Evolutionary conservation across 139 green algal genomes (phyloP).

Genomic region (Chloropicon primus): DNA sequence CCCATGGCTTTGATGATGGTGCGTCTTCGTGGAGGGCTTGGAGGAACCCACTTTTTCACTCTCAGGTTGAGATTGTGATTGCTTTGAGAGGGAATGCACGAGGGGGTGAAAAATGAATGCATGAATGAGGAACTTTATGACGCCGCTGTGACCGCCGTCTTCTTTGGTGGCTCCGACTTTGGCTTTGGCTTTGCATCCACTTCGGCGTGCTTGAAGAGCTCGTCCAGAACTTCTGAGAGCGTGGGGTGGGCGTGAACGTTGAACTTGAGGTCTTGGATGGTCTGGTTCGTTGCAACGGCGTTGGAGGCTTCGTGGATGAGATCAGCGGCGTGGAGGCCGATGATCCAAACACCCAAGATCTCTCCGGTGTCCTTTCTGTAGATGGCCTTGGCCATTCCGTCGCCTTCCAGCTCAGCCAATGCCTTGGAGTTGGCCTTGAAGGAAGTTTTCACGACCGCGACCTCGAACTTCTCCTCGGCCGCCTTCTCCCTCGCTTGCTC

Average conservation of each 20-base stretch:
- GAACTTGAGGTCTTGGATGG: slow-evolving; percentile 92
- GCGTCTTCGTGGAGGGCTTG: too few relatives aligned
- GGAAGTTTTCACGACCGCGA: slow-evolving; percentile 85
- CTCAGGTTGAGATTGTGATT: too few relatives aligned
- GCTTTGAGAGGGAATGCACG: too few relatives aligned
- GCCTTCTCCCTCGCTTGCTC: slow-evolving; percentile 76
- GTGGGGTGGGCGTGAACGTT: slow-evolving; percentile 96
- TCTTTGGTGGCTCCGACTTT: background rate
- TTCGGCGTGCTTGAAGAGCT: slow-evolving; percentile 81
- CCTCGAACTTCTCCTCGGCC: slow-evolving; percentile 60
- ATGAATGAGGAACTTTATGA: too few relatives aligned
- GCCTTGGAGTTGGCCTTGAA: slow-evolving; percentile 99
- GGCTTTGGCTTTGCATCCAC: slow-evolving; percentile 24
- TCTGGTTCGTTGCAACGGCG: slow-evolving; percentile 76
- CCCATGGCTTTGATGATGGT: too few relatives aligned
- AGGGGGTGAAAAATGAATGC: too few relatives aligned
- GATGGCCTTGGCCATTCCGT: slow-evolving; percentile 89
- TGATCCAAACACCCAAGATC: slow-evolving; percentile 56
- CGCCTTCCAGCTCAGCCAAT: slow-evolving; percentile 90
- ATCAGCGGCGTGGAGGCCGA: slow-evolving; percentile 92
- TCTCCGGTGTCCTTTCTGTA: slow-evolving; percentile 72
- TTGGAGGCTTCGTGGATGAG: slow-evolving; percentile 99
- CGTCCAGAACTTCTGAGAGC: slow-evolving; percentile 88
- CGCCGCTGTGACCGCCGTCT: background rate
- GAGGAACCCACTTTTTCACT: too few relatives aligned